phyloP scores from a whole-genome alignment of 345 rosid genomes.

The Heritiera fomes region DNA sequence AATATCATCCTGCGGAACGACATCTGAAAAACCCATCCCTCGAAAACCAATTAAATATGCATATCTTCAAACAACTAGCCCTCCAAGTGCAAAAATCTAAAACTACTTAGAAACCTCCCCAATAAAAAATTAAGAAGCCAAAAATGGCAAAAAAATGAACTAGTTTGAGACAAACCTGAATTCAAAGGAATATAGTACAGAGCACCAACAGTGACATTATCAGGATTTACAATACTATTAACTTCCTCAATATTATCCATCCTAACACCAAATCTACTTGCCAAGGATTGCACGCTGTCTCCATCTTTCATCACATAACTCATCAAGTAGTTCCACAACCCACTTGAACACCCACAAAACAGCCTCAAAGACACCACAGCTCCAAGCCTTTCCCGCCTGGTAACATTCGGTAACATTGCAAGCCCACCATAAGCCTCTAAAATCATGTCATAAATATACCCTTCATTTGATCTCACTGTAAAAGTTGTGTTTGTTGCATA shows the following conservation, averaged over 20 bases:
- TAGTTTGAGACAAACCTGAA: conserved; percentile 55
- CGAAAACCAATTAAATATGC: not conserved
- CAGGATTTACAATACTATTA: conserved; percentile 74
- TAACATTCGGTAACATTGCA: conserved; percentile 51
- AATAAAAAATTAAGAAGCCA: not conserved
- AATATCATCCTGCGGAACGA: not conserved
- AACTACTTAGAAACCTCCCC: not conserved
- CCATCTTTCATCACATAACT: conserved; percentile 75
- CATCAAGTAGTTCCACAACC: conserved; percentile 91
- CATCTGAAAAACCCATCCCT: not conserved
- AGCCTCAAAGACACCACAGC: conserved; percentile 73
- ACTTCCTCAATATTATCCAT: conserved; percentile 75
- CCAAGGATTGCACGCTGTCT: conserved; percentile 73
- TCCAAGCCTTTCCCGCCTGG: conserved; percentile 53
- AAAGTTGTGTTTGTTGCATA: conserved; percentile 74
- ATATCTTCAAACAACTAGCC: not conserved
- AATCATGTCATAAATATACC: conserved; percentile 57
- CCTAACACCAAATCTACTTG: conserved; percentile 87
- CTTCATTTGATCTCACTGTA: conserved; percentile 61
- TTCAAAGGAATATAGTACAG: conserved; percentile 74
- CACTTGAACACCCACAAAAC: conserved; percentile 91
- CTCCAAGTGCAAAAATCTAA: not conserved
- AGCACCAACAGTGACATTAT: conserved; percentile 72
- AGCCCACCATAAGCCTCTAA: conserved; percentile 73
- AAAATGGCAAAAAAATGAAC: not conserved